These are phyloP conservation scores for Ailanthus altissimus DNA, from an alignment of 345 rosid species.

Conservation along the genomic window DNA sequence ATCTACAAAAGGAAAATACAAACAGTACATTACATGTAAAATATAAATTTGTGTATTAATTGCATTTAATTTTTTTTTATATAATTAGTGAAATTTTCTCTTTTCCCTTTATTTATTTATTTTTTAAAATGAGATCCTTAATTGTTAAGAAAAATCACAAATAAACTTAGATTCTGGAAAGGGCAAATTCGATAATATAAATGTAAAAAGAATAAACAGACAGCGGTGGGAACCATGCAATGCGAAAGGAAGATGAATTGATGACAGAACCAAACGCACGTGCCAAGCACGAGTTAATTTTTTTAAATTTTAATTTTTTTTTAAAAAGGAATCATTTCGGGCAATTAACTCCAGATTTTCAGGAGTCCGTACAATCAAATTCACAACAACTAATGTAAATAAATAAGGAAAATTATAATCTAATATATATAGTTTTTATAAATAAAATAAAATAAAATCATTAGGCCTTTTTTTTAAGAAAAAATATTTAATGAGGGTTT, in stretches of 20 bases:
- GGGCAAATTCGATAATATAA: neutral
- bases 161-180: neutral
- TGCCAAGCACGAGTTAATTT: conserved; percentile 22
- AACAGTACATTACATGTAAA: no score
- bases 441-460: neutral
- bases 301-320: neutral
- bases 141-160: neutral
- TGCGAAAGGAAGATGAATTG: neutral
- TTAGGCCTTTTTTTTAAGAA: neutral
- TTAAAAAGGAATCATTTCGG: neutral
- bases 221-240: conserved; percentile 24
- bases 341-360: conserved; percentile 24
- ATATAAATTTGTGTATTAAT: no score
- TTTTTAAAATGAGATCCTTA: neutral
- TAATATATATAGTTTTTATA: no score
- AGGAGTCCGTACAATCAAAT: conserved; percentile 31
- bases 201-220: neutral
- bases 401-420: neutral
- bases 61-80: no score
- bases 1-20: no score
- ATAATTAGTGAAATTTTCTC: neutral
- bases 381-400: neutral
- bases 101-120: no score
- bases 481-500: neutral
- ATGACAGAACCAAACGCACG: conserved; percentile 24